These are phyloP conservation scores for Kockiozyma suomiensis DNA, from an alignment of 805 yeast species.

Conservation along the genomic window DNA sequence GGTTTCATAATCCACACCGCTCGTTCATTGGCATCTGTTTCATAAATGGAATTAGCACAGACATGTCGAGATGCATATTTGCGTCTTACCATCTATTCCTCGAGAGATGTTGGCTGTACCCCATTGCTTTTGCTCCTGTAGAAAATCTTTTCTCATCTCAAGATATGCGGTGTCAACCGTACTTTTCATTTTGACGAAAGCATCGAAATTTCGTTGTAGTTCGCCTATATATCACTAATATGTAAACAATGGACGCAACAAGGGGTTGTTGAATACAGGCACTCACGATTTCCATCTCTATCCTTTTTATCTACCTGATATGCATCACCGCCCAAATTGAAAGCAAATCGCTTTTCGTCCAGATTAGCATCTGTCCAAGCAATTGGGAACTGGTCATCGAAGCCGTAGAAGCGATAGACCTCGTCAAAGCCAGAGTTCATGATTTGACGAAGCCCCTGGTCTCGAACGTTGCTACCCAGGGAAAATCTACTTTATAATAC, in stretches of 20 bases:
- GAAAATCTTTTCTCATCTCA: slow-evolving; percentile 52
- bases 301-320: background rate
- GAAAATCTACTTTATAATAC: no score
- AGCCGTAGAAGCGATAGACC: slow-evolving; percentile 23
- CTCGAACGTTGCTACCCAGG: background rate
- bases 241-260: background rate
- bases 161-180: slow-evolving; percentile 61
- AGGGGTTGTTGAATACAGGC: background rate
- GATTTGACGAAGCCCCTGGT: background rate
- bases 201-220: slow-evolving; percentile 53
- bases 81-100: slow-evolving; percentile 43
- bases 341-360: slow-evolving; percentile 17
- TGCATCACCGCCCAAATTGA: slow-evolving; percentile 9
- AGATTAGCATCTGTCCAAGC: slow-evolving; percentile 16
- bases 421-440: slow-evolving; percentile 12
- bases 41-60: background rate
- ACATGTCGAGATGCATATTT: background rate
- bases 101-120: slow-evolving; percentile 44
- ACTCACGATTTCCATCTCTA: slow-evolving; percentile 9
- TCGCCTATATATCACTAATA: slow-evolving; percentile 1
- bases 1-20: slow-evolving; percentile 63
- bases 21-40: slow-evolving; percentile 50
- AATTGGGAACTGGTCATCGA: slow-evolving; percentile 25
- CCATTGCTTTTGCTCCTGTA: slow-evolving; percentile 39
- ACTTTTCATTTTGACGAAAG: slow-evolving; percentile 66